phyloP scores from a whole-genome alignment of 192 early-diverging fungal genomes.

The Chytriomyces hyalinus region DNA sequence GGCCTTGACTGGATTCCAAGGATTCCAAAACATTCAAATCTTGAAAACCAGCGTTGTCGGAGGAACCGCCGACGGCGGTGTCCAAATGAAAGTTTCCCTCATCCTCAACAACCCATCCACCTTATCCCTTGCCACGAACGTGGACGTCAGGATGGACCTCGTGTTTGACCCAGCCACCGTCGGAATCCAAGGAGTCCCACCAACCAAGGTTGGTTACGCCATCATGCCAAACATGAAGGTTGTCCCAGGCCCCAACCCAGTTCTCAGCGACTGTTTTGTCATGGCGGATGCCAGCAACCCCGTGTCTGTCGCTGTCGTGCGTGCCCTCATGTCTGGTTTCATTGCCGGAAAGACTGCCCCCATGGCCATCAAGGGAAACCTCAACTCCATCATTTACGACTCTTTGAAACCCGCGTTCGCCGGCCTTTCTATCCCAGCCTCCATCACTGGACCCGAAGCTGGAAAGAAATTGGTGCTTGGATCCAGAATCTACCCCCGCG shows the following conservation, averaged over 20 bases:
- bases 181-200: not conserved
- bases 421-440: constrained; percentile 17
- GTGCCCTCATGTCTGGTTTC: constrained; percentile 17
- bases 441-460: not conserved
- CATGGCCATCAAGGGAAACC: constrained; percentile 8
- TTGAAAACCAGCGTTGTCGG: constrained; percentile 4
- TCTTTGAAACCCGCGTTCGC: constrained; percentile 24
- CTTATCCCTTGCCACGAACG: not conserved
- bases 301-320: not conserved
- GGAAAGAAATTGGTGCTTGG: not conserved
- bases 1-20: constrained; percentile 9
- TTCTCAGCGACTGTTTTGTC: constrained; percentile 2
- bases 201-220: constrained; percentile 9
- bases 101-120: constrained; percentile 26
- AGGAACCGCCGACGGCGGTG: constrained; percentile 1
- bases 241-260: constrained; percentile 12
- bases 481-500: not conserved
- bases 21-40: constrained; percentile 13
- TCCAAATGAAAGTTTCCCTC: not conserved
- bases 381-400: constrained; percentile 20
- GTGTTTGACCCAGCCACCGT: too few relatives aligned
- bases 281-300: not conserved
- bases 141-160: constrained; percentile 7
- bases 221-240: constrained; percentile 7
- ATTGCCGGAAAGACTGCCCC: constrained; percentile 12